Percentiles rank a stretch among this genome's conserved stretches.
These are phyloP conservation scores for Beauveria bassiana DNA, from an alignment of 2,329 filamentous ascomycete genomes.

Conservation along the genomic window DNA sequence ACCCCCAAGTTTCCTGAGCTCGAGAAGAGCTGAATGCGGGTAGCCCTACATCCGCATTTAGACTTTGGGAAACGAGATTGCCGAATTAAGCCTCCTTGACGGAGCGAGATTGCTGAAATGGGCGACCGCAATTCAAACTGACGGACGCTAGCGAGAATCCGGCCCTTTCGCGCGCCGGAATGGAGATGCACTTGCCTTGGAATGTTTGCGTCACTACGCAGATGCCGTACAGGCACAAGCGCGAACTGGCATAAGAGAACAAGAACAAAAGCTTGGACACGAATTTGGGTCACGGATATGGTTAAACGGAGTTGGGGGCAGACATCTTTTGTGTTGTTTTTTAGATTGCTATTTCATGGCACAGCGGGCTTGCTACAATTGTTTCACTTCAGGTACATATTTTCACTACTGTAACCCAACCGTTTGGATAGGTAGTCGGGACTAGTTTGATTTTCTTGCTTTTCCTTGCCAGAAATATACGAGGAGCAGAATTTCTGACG, in stretches of 20 bases:
- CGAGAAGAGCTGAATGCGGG: not conserved
- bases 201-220: not conserved
- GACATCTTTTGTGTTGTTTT: not conserved
- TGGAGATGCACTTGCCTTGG: not conserved
- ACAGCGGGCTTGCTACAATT: not conserved
- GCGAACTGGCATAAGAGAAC: not conserved
- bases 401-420: not conserved
- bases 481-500: not conserved
- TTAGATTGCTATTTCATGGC: not conserved
- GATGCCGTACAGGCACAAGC: not conserved
- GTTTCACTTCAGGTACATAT: not conserved
- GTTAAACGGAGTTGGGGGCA: not conserved
- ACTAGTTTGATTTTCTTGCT: not conserved
- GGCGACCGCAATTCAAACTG: not conserved
- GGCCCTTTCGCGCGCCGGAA: not conserved
- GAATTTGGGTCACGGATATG: not conserved
- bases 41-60: too few relatives aligned
- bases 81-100: not conserved
- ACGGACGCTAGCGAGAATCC: not conserved
- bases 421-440: not conserved
- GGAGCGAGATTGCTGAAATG: not conserved
- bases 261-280: not conserved
- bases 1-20: constrained; percentile 24
- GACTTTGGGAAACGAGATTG: not conserved
- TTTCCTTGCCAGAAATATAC: not conserved